A percentile compares a stretch with the other conserved stretches of the same genome.
Evolutionary conservation across 1,284 basidiomycete species (phyloP).

Genomic region (Coniophora puteana): DNA sequence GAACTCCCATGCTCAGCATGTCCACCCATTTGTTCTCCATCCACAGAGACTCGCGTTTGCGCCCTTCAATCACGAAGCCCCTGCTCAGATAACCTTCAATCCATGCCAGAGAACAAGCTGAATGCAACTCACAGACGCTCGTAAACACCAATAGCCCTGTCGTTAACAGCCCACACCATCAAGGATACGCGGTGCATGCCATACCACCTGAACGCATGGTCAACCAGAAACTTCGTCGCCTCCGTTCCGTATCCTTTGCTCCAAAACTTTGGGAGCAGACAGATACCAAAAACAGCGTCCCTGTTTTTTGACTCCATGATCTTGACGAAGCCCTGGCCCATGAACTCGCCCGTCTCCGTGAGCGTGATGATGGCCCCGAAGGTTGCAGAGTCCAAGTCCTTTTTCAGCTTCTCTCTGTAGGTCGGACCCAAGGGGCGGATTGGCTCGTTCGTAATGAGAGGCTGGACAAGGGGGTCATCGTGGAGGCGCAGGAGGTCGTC

Average conservation of each 20-base stretch:
- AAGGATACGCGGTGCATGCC: conserved; percentile 31
- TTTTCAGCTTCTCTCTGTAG: conserved; percentile 21
- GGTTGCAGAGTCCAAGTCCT: conserved; percentile 25
- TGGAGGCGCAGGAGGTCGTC: conserved; percentile 28
- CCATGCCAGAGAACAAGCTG: conserved; percentile 11
- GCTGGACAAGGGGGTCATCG: conserved; percentile 31
- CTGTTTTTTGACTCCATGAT: conserved; percentile 23
- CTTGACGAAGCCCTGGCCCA: conserved; percentile 32
- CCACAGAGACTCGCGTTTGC: conserved; percentile 27
- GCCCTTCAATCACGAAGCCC: conserved; percentile 27
- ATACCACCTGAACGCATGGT: conserved; percentile 30
- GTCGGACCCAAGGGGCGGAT: conserved; percentile 23
- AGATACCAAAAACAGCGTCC: conserved; percentile 30
- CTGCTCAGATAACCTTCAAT: conserved; percentile 12
- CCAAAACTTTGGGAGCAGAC: conserved; percentile 27
- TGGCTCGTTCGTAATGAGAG: conserved; percentile 25
- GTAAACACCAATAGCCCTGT: conserved; percentile 28
- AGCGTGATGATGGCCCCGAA: conserved; percentile 31
- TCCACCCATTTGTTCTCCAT: conserved; percentile 24
- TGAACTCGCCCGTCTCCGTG: conserved; percentile 28
- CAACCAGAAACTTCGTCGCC: conserved; percentile 26
- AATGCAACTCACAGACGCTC: conserved; percentile 26
- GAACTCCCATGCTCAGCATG: conserved; percentile 24
- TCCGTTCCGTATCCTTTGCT: conserved; percentile 32
- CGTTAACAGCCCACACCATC: conserved; percentile 26